Evolutionary conservation across 306 rosid genomes (phyloP), one percentile per base, ranked within the genome.

Genomic region (Cajanus cajan): DNA sequence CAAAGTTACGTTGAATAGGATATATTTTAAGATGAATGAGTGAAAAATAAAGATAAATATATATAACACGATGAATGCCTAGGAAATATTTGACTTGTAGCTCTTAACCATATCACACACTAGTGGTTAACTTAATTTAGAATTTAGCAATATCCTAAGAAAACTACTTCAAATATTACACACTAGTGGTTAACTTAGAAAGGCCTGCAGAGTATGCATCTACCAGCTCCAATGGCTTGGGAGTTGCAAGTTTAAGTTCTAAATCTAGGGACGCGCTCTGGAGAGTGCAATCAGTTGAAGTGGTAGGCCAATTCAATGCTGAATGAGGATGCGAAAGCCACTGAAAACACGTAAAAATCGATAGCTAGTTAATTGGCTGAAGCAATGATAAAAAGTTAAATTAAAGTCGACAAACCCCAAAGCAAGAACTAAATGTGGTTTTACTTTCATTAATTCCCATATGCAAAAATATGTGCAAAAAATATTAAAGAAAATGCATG

Each of bases 171-270:
- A 54, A 25, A 36, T 41, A 65, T 65, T 5, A 65, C 61, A 68
- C 18, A 37, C 25, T n/a, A 33, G 0, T 40, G 68, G 67, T 83
- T 62, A 78, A 33, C 36, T 37, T 11, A 19, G 61, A 28, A 58
- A 22, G 40, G 21, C 21, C n/a, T 2, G 57, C 68, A 54, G 81
- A 71, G 33, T 28, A 50, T 19, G 51, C 24, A 18, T 43, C 25
- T 31, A 69, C 19, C 5, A 82, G 81, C 74, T 90, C 86, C 77
- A 85, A 55, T 67, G 81, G 73, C 63, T 39, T 77, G 19, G 88
- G 86, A 15, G 86, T 84, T 1, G 91, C 97, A 40, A 94, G 96
- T 74, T 85, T 92, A 73, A 94, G 93, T 64, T 92, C 97, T 73
- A 92, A 90, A 87, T 92, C 89, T 37, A 80, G 86, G 11, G 41